A percentile compares a stretch with the other conserved stretches of the same genome.
Evolutionary conservation across 2,329 filamentous ascomycete species (phyloP).

Genomic region (Colletotrichum kahawae): DNA sequence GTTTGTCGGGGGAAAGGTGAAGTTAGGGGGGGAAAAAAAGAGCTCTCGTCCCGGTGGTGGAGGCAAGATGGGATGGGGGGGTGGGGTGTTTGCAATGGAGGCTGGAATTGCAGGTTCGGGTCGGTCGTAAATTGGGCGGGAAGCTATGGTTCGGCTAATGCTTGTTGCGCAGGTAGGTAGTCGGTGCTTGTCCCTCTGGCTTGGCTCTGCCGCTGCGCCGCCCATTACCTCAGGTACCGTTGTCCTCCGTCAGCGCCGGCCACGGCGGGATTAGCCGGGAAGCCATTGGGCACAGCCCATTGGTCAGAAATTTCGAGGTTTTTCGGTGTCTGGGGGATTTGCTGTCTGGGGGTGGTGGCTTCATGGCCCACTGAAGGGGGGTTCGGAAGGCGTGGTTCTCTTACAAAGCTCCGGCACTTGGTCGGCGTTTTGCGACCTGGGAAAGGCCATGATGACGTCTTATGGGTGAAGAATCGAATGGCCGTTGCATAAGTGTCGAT

Average conservation of each 20-base stretch:
- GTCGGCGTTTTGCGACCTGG: neutral
- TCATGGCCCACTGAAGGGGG: conserved; percentile 7
- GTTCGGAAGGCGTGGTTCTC: neutral
- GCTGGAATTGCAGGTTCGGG: neutral
- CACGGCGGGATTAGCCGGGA: conserved; percentile 19
- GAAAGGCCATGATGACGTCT: neutral
- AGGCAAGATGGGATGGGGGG: neutral
- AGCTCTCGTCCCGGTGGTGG: neutral
- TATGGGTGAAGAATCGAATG: neutral
- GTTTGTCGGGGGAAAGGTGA: neutral
- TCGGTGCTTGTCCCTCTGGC: neutral
- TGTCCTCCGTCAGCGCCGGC: conserved; percentile 14
- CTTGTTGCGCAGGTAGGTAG: neutral
- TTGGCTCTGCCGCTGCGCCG: neutral
- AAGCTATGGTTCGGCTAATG: neutral
- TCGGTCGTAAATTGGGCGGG: neutral
- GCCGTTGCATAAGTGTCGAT: neutral
- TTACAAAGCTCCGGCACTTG: neutral
- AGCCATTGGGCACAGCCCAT: conserved; percentile 2
- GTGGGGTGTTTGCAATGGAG: neutral
- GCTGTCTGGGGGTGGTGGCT: conserved; percentile 6
- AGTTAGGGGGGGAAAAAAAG: neutral
- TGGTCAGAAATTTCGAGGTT: neutral
- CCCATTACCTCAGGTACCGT: conserved; percentile 16
- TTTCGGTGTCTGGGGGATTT: neutral